These are phyloP conservation scores for Vitis labrusca DNA, from an alignment of 164 flowering plant genomes.

Conservation along the genomic window DNA sequence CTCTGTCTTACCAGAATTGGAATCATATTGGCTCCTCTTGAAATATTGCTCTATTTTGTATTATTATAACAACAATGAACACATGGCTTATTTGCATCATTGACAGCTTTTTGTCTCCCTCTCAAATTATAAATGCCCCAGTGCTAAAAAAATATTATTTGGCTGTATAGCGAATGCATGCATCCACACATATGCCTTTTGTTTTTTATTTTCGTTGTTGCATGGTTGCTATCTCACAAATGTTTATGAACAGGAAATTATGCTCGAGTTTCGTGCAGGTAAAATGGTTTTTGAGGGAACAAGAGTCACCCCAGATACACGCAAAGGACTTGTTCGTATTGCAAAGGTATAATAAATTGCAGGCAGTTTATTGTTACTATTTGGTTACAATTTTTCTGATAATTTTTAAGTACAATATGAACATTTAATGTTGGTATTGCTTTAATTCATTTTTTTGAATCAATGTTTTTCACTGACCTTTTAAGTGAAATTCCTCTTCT, in stretches of 20 bases:
- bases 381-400: background rate
- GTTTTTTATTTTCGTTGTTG: background rate
- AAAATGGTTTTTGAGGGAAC: constrained; percentile 77
- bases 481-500: constrained; percentile 1
- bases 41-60: too few relatives aligned
- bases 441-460: background rate
- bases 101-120: too few relatives aligned
- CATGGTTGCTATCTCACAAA: constrained; percentile 5
- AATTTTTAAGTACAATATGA: background rate
- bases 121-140: too few relatives aligned
- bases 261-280: constrained; percentile 94
- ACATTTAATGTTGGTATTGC: background rate
- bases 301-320: constrained; percentile 72
- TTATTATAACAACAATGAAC: too few relatives aligned
- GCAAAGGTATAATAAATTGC: constrained; percentile 52
- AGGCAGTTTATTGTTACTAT: background rate
- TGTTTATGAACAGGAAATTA: constrained; percentile 43
- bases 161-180: too few relatives aligned
- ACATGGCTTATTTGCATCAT: too few relatives aligned
- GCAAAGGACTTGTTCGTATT: constrained; percentile 89
- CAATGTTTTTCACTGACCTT: background rate
- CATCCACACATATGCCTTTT: too few relatives aligned
- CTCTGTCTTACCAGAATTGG: too few relatives aligned
- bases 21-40: too few relatives aligned
- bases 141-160: too few relatives aligned